Percentiles rank a stretch among this genome's conserved stretches.
These are phyloP conservation scores for Neurospora cerealis DNA, from an alignment of 495 filamentous ascomycete species.

Conservation along the genomic window DNA sequence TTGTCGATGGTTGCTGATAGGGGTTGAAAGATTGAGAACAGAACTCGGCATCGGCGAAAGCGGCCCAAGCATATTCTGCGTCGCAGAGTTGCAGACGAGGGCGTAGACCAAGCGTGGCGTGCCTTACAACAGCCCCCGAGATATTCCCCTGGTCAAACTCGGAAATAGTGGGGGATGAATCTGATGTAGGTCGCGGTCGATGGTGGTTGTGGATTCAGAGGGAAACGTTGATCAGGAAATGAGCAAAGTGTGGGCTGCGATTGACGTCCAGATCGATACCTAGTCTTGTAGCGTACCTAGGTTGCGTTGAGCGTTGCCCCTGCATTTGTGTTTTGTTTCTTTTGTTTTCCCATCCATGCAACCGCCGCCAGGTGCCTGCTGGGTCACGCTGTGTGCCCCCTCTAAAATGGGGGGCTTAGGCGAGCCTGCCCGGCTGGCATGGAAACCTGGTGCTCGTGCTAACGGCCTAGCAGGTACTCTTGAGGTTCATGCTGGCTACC, in stretches of 20 bases:
- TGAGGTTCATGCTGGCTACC: not conserved
- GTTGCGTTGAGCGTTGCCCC: not conserved
- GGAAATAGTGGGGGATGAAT: not conserved
- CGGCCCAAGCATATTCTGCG: conserved; percentile 24
- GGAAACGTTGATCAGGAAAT: not conserved
- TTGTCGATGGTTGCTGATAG: conserved; percentile 12
- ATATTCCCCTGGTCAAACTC: not conserved
- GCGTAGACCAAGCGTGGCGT: not conserved
- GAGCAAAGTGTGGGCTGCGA: not conserved
- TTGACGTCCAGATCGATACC: not conserved
- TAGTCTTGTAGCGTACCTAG: not conserved
- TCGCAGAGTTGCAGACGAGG: not conserved
- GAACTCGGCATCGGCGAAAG: conserved; percentile 25
- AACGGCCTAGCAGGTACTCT: not conserved
- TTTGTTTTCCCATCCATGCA: not conserved
- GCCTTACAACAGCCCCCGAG: not conserved
- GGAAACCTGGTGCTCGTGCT: not conserved
- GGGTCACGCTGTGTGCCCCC: not conserved
- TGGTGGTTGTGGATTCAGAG: not conserved
- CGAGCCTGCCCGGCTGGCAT: not conserved
- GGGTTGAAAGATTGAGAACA: conserved; percentile 29
- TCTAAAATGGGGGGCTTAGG: not conserved
- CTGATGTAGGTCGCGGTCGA: not conserved
- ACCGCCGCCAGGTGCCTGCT: not conserved
- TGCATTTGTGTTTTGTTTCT: not conserved